Evolutionary conservation across 768 basidiomycete genomes (phyloP), one percentile per base, ranked within the genome.

Genomic region (Rossbeevera mucosa): DNA sequence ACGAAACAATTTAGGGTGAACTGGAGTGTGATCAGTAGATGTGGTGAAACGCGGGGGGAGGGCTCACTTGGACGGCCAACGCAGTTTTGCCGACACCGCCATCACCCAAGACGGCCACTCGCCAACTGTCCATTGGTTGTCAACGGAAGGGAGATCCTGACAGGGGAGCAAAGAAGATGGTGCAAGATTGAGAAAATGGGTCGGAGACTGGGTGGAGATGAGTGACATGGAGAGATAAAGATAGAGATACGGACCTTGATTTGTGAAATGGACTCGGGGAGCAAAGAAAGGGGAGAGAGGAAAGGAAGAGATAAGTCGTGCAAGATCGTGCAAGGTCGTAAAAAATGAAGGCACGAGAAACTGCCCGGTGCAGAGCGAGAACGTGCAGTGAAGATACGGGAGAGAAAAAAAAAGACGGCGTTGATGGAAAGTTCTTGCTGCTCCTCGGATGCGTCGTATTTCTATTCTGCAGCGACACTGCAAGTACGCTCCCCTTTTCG

Each of bases 1-100:
- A 96, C 93, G 70, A 95, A 96, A 69, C 92, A 94, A 72, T 91
- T 91, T 67, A 94, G 80, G 47, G 94, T 94, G 67, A 96, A 97
- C 94, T 96, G n/a, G 14, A 59, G 51, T 25, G 50, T n/a, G 56
- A 52, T 62, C 48, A 64, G 57, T 22, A 24, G 26, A 26, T 16
- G 45, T 28, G 46, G 13, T 41, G 16, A 20, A 20, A 43, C n/a
- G n/a, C 20, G 31, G 26, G 45, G 21, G 36, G 14, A 31, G 9
- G 49, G 56, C 86, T 54, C 62, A 91, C 93, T 79, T 96, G 94
- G 43, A 96, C 93, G 59, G 94, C 93, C 64, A 97, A 72, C 33
- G 94, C 94, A 53, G 94, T 96, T 79, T 97, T 97, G 52, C 94
- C 94, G 44, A 97, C 94, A 74, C 94, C 94, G 73, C 94, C 94